phyloP scores from a whole-genome alignment of 345 rosid genomes.

The Trapa incisa region DNA sequence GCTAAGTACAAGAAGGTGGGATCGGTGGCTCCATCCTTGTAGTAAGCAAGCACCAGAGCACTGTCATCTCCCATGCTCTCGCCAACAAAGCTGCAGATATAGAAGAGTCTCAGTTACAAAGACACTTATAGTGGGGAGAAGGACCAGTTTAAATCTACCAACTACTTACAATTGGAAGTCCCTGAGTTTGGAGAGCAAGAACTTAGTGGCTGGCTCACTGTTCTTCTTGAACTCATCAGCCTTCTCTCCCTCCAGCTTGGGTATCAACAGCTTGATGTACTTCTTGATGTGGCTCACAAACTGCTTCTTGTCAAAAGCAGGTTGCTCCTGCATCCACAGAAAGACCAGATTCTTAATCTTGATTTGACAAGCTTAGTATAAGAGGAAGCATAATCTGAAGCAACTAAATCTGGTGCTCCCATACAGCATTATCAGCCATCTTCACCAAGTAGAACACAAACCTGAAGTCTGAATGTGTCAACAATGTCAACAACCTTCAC shows the following conservation, averaged over 20 bases:
- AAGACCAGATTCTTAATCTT: neutral
- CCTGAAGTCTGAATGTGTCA: slow-evolving; percentile 99
- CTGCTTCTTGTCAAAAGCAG: slow-evolving; percentile 73
- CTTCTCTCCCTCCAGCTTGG: slow-evolving; percentile 42
- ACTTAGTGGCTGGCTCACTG: slow-evolving; percentile 89
- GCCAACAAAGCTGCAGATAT: slow-evolving; percentile 66
- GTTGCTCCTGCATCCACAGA: slow-evolving; percentile 63
- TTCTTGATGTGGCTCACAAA: slow-evolving; percentile 60
- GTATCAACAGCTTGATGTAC: slow-evolving; percentile 59
- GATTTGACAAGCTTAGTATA: neutral
- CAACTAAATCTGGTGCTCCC: neutral
- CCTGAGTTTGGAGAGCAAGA: slow-evolving; percentile 54
- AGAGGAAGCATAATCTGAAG: neutral
- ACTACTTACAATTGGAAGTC: slow-evolving; percentile 86
- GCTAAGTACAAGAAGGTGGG: slow-evolving; percentile 92
- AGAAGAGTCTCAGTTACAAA: neutral
- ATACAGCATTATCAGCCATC: neutral
- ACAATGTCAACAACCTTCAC: slow-evolving; percentile 93
- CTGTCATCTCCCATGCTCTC: slow-evolving; percentile 85
- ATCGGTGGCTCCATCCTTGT: slow-evolving; percentile 84
- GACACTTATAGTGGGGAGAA: neutral
- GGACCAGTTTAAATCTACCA: neutral
- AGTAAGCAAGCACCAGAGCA: slow-evolving; percentile 74
- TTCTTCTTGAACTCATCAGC: slow-evolving; percentile 57
- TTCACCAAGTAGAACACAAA: slow-evolving; percentile 10